Conservation (phyloP, 768 basidiomycete genomes). For the Porphyrellus cyaneotinctus region DNA sequence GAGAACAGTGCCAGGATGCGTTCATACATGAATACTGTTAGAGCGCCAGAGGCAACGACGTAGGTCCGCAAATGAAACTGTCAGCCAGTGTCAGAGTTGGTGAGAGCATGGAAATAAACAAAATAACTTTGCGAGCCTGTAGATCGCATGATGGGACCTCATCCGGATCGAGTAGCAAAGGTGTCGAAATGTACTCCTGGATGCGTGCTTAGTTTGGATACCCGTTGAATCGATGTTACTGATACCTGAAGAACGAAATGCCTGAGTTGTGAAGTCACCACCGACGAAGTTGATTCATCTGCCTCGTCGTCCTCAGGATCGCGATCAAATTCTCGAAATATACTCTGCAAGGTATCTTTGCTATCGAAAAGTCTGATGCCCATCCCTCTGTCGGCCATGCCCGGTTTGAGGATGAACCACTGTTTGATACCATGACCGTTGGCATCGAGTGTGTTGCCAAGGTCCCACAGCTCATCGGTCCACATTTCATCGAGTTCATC, state of each 20-base stretch:
- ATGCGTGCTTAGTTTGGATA: slow-evolving; percentile 2
- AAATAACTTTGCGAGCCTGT: slow-evolving; percentile 57
- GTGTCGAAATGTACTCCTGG: slow-evolving; percentile 82
- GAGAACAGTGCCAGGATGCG: slow-evolving; percentile 89
- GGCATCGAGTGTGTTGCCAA: slow-evolving; percentile 56
- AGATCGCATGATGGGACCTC: slow-evolving; percentile 35
- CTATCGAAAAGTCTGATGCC: slow-evolving; percentile 88
- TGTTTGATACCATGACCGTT: slow-evolving; percentile 22
- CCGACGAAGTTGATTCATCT: slow-evolving; percentile 43
- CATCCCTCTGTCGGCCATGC: slow-evolving; percentile 95
- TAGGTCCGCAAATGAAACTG: slow-evolving; percentile 96
- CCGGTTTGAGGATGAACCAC: slow-evolving; percentile 98
- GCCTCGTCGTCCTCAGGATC: slow-evolving; percentile 49
- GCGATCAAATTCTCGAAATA: slow-evolving; percentile 80
- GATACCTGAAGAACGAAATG: slow-evolving; percentile 94
- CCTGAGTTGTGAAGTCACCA: slow-evolving; percentile 82
- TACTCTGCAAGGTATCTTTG: slow-evolving; percentile 62
- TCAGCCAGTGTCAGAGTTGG: slow-evolving; percentile 9
- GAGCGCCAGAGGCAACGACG: slow-evolving; percentile 70
- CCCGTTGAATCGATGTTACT: neutral
- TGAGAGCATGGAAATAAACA: neutral
- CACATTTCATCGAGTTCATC: slow-evolving; percentile 96
- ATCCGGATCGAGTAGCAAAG: slow-evolving; percentile 72
- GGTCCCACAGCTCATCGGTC: slow-evolving; percentile 89
- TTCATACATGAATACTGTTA: slow-evolving; percentile 76